These are phyloP conservation scores for Gonapodya prolifera DNA, from an alignment of 192 early-diverging fungal genomes.

Conservation along the genomic window DNA sequence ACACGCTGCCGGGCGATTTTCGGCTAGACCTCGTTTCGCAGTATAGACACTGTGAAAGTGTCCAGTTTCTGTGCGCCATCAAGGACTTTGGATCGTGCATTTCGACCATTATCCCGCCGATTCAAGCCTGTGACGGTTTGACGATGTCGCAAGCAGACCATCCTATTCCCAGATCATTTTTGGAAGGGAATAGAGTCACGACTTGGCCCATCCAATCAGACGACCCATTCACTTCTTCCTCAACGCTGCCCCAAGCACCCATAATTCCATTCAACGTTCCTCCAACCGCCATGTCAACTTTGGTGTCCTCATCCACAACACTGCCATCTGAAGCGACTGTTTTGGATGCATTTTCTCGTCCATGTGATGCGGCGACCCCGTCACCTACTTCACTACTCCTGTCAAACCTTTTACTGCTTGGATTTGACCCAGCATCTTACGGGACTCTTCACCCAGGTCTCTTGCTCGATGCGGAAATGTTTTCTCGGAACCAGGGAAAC, in stretches of 20 bases:
- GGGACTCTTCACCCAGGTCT: neutral
- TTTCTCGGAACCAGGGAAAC: neutral
- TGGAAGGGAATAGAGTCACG: too few species aligned
- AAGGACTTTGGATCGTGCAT: too few species aligned
- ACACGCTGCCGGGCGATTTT: too few species aligned
- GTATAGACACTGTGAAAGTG: too few species aligned
- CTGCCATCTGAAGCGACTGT: neutral
- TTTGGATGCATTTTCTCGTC: neutral
- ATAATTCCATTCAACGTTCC: neutral
- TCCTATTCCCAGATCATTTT: too few species aligned
- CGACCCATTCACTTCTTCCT: neutral
- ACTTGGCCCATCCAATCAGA: neutral
- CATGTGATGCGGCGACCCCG: too few species aligned
- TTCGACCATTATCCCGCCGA: too few species aligned
- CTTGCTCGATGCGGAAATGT: neutral
- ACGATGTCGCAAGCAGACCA: too few species aligned
- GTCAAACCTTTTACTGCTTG: neutral
- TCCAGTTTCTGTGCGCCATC: too few species aligned
- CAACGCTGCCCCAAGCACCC: neutral
- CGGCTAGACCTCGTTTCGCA: too few species aligned
- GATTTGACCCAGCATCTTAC: neutral
- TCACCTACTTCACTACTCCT: neutral
- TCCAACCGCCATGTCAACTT: neutral
- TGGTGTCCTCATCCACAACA: neutral
- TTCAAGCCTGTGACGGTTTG: too few species aligned